These are phyloP conservation scores for Agaricus sinodeliciosus DNA, from an alignment of 768 basidiomycete species.

Conservation along the genomic window DNA sequence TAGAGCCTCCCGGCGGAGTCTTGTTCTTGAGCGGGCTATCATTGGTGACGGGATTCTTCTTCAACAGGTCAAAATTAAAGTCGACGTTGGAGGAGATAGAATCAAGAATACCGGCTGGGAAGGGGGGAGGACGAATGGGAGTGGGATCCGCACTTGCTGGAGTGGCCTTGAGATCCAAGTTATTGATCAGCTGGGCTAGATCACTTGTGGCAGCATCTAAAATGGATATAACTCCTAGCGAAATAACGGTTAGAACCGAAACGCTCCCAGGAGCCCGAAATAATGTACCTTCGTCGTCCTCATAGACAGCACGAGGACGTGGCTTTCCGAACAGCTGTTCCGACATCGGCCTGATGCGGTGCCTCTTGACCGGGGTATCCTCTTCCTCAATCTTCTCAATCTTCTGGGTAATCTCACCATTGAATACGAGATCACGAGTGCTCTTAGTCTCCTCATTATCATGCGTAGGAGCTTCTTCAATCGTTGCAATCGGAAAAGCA, in stretches of 20 bases:
- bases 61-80: conserved; percentile 29
- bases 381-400: conserved; percentile 14
- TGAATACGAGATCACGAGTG: conserved; percentile 15
- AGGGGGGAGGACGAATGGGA: conserved; percentile 33
- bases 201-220: conserved; percentile 80
- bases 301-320: conserved; percentile 44
- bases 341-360: conserved; percentile 51
- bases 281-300: conserved; percentile 47
- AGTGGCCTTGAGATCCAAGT: conserved; percentile 78
- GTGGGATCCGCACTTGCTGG: conserved; percentile 47
- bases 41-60: conserved; percentile 15
- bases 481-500: conserved; percentile 27
- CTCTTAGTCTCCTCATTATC: conserved; percentile 30
- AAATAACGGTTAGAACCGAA: neutral
- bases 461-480: conserved; percentile 50
- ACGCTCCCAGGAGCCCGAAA: neutral
- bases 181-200: conserved; percentile 68
- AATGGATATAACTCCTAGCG: conserved; percentile 52
- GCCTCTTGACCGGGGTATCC: conserved; percentile 38
- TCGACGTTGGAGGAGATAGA: neutral
- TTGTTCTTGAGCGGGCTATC: conserved; percentile 12
- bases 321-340: conserved; percentile 51
- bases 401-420: conserved; percentile 12
- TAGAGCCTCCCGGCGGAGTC: conserved; percentile 26
- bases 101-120: conserved; percentile 10